Evolutionary conservation across 345 rosid species (phyloP).

Genomic region (Syzygium jambos): DNA sequence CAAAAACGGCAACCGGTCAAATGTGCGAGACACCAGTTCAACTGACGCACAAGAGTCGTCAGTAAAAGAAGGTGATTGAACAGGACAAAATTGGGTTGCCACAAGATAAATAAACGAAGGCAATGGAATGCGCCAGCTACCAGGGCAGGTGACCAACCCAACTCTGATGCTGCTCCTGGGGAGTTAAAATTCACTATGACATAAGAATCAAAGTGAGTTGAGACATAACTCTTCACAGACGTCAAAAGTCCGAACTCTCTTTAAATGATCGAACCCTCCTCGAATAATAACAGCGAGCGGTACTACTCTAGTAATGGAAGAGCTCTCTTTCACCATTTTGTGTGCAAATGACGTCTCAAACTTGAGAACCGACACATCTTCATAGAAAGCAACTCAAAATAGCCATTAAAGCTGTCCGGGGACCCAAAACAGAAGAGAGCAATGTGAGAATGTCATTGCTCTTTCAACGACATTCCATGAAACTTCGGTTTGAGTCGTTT

Average conservation of each 20-base stretch:
- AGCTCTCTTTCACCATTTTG: not conserved
- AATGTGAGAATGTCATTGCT: not conserved
- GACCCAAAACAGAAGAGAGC: not conserved
- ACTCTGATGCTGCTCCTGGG: not conserved
- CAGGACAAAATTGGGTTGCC: not conserved
- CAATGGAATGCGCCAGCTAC: not conserved
- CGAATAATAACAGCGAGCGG: not conserved
- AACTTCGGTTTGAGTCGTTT: not conserved
- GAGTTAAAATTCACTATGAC: not conserved
- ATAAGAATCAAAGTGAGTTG: not conserved
- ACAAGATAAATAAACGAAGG: not conserved
- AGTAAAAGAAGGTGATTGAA: not conserved
- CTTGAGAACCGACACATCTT: not conserved
- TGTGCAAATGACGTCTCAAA: not conserved
- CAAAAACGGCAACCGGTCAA: not conserved
- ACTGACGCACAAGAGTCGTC: not conserved
- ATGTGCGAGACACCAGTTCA: not conserved
- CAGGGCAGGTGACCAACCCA: not conserved
- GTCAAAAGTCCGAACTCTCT: not conserved
- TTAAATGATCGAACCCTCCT: not conserved
- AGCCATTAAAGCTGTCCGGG: not conserved
- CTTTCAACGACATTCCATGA: not conserved
- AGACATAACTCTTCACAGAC: no score
- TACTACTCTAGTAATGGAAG: not conserved
- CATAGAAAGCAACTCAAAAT: not conserved